These are phyloP conservation scores for Mycena indigotica DNA, from an alignment of 768 basidiomycete genomes.

Conservation along the genomic window DNA sequence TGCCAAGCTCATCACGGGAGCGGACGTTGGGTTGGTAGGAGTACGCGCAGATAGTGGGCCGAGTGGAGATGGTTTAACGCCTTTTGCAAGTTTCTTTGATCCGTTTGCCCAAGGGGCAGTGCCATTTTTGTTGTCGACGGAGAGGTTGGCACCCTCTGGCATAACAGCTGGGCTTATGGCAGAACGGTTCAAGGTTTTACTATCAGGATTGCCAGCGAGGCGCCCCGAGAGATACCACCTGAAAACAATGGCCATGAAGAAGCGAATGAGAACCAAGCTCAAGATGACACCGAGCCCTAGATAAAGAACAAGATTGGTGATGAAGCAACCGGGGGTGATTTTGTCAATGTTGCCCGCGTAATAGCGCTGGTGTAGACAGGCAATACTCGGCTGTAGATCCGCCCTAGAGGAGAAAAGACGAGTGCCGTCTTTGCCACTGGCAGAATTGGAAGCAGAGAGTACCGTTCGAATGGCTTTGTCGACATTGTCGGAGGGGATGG, in stretches of 20 bases:
- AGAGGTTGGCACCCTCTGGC: constrained; percentile 93
- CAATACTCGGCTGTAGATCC: constrained; percentile 65
- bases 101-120: constrained; percentile 91
- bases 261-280: constrained; percentile 86
- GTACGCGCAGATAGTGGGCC: constrained; percentile 58
- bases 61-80: constrained; percentile 49
- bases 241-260: constrained; percentile 95
- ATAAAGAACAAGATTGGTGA: constrained; percentile 87
- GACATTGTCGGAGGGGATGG: constrained; percentile 73
- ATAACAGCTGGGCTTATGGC: constrained; percentile 95
- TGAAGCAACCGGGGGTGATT: constrained; percentile 93
- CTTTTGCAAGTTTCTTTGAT: constrained; percentile 53
- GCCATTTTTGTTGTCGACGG: constrained; percentile 87
- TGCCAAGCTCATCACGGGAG: constrained; percentile 78
- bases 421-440: constrained; percentile 86
- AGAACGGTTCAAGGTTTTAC: constrained; percentile 70
- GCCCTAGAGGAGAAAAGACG: constrained; percentile 77
- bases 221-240: constrained; percentile 91
- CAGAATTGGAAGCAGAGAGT: constrained; percentile 46
- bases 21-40: constrained; percentile 51
- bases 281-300: constrained; percentile 89
- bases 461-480: constrained; percentile 83
- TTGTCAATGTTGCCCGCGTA: constrained; percentile 96
- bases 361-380: constrained; percentile 85
- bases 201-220: constrained; percentile 77